Percentiles rank a stretch among this genome's conserved stretches.
phyloP scores from a whole-genome alignment of 2,329 filamentous ascomycete genomes.

The Emericellopsis cladophorae region DNA sequence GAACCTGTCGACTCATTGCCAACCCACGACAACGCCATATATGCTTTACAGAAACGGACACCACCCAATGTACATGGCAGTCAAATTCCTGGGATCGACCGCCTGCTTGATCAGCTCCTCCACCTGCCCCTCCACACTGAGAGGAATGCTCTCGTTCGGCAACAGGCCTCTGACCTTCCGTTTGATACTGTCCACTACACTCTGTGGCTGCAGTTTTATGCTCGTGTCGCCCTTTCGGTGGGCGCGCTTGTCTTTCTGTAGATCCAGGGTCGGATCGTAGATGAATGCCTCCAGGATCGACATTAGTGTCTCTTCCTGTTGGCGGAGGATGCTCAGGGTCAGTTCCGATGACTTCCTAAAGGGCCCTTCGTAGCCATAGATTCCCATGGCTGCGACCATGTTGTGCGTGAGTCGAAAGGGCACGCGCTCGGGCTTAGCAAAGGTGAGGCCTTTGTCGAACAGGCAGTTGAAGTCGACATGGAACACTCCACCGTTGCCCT shows the following conservation, averaged over 20 bases:
- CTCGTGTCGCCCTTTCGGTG: conserved; percentile 22
- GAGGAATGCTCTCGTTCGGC: conserved; percentile 76
- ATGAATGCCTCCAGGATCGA: conserved; percentile 95
- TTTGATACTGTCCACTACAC: conserved; percentile 80
- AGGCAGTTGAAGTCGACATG: conserved; percentile 99
- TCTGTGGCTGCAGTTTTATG: conserved; percentile 44
- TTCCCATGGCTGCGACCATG: conserved; percentile 95
- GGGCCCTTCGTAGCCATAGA: conserved; percentile 85
- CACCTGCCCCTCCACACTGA: conserved; percentile 95
- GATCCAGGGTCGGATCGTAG: conserved; percentile 90
- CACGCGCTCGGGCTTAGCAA: conserved; percentile 86
- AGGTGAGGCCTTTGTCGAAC: conserved; percentile 94
- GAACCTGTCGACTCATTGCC: neutral
- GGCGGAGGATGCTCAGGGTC: conserved; percentile 69
- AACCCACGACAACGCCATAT: neutral
- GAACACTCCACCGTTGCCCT: conserved; percentile 84
- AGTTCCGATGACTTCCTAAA: conserved; percentile 87
- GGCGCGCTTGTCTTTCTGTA: conserved; percentile 54
- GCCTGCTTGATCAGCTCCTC: conserved; percentile 86
- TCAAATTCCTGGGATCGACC: conserved; percentile 64
- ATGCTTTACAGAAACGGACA: conserved; percentile 39
- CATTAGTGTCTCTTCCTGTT: conserved; percentile 94
- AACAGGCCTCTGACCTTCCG: conserved; percentile 77
- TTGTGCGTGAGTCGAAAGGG: conserved; percentile 97
- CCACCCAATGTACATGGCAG: conserved; percentile 97